Evolutionary conservation across 805 yeast species (phyloP).

Genomic region (Ogataea ganodermae): DNA sequence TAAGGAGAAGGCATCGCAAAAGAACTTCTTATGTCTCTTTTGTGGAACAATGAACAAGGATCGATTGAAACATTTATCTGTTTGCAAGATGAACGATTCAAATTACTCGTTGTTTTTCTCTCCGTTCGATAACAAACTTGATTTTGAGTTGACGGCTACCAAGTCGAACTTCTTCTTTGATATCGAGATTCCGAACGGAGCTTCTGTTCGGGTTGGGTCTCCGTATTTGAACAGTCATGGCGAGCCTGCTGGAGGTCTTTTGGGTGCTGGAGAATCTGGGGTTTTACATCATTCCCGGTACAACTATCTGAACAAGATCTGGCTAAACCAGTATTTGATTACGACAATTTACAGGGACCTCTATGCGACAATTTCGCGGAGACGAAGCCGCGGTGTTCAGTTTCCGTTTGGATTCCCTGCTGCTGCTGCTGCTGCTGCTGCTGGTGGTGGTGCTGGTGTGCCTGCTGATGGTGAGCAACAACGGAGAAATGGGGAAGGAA

Average conservation of each 20-base stretch:
- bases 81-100: slow-evolving; percentile 26
- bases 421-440: slow-evolving; percentile 16
- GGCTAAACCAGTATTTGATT: slow-evolving; percentile 51
- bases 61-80: slow-evolving; percentile 18
- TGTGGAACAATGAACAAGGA: slow-evolving; percentile 28
- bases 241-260: slow-evolving; percentile 60
- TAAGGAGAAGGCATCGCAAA: slow-evolving; percentile 23
- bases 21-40: slow-evolving; percentile 26
- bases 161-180: slow-evolving; percentile 32
- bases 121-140: slow-evolving; percentile 29
- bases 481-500: slow-evolving; percentile 12
- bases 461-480: background rate
- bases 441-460: background rate
- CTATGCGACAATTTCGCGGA: slow-evolving; percentile 9
- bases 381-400: slow-evolving; percentile 13
- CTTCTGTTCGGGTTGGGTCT: slow-evolving; percentile 43
- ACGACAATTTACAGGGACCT: slow-evolving; percentile 20
- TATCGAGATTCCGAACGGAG: slow-evolving; percentile 27
- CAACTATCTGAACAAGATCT: slow-evolving; percentile 54
- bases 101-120: slow-evolving; percentile 27
- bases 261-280: slow-evolving; percentile 57
- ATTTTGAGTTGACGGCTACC: slow-evolving; percentile 22
- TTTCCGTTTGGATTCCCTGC: slow-evolving; percentile 13
- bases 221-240: slow-evolving; percentile 79
- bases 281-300: slow-evolving; percentile 54